Conservation (phyloP, 306 rosid species). For the Trifolium repens region DNA sequence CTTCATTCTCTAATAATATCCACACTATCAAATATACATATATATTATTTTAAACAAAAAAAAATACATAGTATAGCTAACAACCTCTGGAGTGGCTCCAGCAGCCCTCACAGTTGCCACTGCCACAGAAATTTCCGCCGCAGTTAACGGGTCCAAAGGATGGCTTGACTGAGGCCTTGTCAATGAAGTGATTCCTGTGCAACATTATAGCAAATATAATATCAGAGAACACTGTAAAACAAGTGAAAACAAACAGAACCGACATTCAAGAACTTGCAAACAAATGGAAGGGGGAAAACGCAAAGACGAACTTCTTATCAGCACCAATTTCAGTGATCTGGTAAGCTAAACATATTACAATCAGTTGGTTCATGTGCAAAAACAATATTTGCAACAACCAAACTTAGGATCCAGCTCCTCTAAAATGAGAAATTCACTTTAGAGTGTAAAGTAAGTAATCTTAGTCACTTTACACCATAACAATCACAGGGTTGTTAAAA, state of each 20-base stretch:
- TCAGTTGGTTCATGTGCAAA: neutral
- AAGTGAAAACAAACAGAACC: constrained; percentile 26
- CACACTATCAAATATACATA: constrained; percentile 4
- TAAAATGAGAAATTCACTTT: too few species aligned
- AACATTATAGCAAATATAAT: constrained; percentile 18
- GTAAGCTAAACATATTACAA: constrained; percentile 18
- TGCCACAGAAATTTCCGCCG: constrained; percentile 87
- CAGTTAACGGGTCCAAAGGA: constrained; percentile 87
- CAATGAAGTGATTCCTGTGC: constrained; percentile 64
- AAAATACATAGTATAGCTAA: constrained; percentile 22
- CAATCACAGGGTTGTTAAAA: too few species aligned
- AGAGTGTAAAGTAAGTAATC: too few species aligned
- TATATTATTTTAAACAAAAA: neutral
- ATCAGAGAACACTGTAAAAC: constrained; percentile 19
- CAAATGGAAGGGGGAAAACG: neutral
- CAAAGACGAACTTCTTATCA: neutral
- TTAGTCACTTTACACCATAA: too few species aligned
- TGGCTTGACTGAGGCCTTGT: constrained; percentile 83
- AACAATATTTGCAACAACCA: neutral
- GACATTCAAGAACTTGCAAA: neutral
- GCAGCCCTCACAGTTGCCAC: constrained; percentile 95
- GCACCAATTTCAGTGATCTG: neutral
- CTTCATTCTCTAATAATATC: neutral
- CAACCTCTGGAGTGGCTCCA: constrained; percentile 92
- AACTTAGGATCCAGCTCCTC: too few species aligned